These are phyloP conservation scores for Sporothrix mexicana DNA, from an alignment of 2,329 filamentous ascomycete genomes.

Conservation along the genomic window DNA sequence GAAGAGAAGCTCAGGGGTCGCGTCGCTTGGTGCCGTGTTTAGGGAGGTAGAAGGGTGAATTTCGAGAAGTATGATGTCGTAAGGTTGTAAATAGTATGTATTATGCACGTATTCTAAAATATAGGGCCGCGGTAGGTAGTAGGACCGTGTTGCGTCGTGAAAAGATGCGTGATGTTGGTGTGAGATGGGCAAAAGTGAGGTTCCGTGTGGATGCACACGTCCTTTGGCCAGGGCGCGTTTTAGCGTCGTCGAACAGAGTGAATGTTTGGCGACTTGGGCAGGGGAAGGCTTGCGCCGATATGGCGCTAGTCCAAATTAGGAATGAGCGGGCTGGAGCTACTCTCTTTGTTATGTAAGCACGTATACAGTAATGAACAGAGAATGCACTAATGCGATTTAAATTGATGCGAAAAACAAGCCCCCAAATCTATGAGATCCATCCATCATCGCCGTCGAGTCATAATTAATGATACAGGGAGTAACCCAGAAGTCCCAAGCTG, in stretches of 20 bases:
- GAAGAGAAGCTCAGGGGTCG: constrained; percentile 14
- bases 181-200: constrained; percentile 26
- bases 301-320: constrained; percentile 25
- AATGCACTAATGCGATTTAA: constrained; percentile 12
- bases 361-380: neutral
- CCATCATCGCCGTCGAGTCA: neutral
- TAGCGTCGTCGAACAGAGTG: constrained; percentile 30
- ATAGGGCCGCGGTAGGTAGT: neutral
- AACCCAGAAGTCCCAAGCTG: neutral
- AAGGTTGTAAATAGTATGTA: neutral
- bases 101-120: neutral
- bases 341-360: neutral
- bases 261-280: constrained; percentile 27
- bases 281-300: constrained; percentile 24
- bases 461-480: constrained; percentile 14
- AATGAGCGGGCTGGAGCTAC: neutral
- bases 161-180: neutral
- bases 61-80: neutral
- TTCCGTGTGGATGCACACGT: constrained; percentile 12
- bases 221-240: constrained; percentile 30
- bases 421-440: neutral
- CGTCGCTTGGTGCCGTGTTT: neutral
- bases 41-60: neutral
- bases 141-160: neutral
- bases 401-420: neutral